phyloP scores from a whole-genome alignment of 176 grass and related monocot species.

The Poa pratensis region DNA sequence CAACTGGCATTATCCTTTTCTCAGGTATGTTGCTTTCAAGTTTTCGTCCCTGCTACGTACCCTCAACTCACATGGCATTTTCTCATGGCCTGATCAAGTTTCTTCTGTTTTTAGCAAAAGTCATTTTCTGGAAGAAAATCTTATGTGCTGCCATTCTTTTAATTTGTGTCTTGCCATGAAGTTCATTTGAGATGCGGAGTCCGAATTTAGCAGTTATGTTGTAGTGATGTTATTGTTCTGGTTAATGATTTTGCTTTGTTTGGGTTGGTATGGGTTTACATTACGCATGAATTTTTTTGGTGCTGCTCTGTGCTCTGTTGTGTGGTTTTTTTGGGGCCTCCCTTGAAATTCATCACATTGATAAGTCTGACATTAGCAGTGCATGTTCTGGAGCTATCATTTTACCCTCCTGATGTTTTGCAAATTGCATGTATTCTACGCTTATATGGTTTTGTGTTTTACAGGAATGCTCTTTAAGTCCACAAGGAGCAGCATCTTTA shows the following conservation, averaged over 20 bases:
- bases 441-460: not conserved
- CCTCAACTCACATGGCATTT: constrained; percentile 14
- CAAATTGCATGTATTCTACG: not conserved
- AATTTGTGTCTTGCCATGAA: constrained; percentile 30
- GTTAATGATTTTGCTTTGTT: constrained; percentile 11
- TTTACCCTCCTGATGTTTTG: not conserved
- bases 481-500: constrained; percentile 79
- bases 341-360: not conserved
- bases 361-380: not conserved
- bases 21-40: constrained; percentile 64
- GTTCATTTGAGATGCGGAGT: not conserved
- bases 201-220: not conserved
- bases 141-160: constrained; percentile 7
- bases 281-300: not conserved
- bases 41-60: constrained; percentile 21
- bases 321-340: not conserved
- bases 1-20: constrained; percentile 74
- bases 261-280: not conserved
- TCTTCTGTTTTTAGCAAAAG: constrained; percentile 4
- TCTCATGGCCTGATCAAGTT: constrained; percentile 18
- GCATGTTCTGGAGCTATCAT: not conserved
- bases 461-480: constrained; percentile 77
- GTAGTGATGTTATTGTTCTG: constrained; percentile 29
- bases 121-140: constrained; percentile 1
- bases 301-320: not conserved